Conservation (phyloP, 2,329 filamentous ascomycete species). For the Thielaviopsis cerberus region DNA sequence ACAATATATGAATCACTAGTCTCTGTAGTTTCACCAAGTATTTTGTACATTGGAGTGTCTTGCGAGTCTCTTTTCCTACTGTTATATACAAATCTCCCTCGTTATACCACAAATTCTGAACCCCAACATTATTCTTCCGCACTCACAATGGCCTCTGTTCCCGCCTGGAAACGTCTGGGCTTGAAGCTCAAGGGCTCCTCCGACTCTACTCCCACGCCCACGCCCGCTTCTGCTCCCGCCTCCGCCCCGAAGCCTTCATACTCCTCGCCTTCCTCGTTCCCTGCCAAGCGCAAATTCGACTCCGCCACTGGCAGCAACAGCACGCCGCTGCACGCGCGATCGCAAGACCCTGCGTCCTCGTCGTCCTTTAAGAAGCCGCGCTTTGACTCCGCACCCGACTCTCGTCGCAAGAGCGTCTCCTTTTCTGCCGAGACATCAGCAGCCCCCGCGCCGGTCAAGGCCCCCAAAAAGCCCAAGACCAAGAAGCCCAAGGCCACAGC, state of each 20-base stretch:
- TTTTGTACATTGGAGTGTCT: neutral
- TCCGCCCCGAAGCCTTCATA: neutral
- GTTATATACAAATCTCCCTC: too few relatives aligned
- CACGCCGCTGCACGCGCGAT: slow-evolving; percentile 8
- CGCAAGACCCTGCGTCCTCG: slow-evolving; percentile 12
- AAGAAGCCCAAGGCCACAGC: slow-evolving; percentile 22
- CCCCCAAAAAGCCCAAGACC: slow-evolving; percentile 19
- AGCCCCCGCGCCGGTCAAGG: slow-evolving; percentile 18
- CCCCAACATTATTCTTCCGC: slow-evolving; percentile 24
- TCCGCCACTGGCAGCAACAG: slow-evolving; percentile 4
- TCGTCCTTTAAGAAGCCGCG: slow-evolving; percentile 19
- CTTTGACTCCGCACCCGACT: slow-evolving; percentile 15
- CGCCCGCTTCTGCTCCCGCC: neutral
- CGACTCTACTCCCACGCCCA: slow-evolving; percentile 15
- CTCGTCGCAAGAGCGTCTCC: slow-evolving; percentile 28
- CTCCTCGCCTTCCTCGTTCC: slow-evolving; percentile 6
- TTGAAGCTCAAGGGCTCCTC: slow-evolving; percentile 35
- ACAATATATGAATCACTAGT: too few relatives aligned
- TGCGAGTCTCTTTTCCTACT: too few relatives aligned
- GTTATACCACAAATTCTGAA: neutral
- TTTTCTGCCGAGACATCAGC: slow-evolving; percentile 26
- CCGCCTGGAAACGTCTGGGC: slow-evolving; percentile 44
- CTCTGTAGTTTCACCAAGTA: neutral
- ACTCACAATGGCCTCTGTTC: slow-evolving; percentile 28
- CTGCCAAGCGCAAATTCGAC: slow-evolving; percentile 21